Evolutionary conservation across 768 basidiomycete species (phyloP), one percentile per base, ranked within the genome.

Genomic region (Tylopilus sp.): DNA sequence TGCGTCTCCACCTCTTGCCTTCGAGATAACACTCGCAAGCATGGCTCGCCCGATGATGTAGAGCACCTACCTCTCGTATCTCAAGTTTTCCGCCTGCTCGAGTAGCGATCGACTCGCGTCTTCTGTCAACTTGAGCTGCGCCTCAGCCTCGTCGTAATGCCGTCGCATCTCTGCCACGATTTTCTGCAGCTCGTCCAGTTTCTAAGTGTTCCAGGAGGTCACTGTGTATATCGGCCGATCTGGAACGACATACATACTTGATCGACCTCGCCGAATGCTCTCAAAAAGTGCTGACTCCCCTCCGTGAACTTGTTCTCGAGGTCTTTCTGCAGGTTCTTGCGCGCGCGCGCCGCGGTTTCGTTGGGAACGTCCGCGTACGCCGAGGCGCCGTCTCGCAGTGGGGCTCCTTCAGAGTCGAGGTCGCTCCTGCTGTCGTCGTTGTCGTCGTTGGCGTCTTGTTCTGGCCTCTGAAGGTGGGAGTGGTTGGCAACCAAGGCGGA

Each of bases 191-290:
- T 84, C 82, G 59, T 84, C 81, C 33, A 99, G 74, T 83, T 89
- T 95, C 96, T 99, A 61, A n/a, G 13, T 34, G 0, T 11, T 38
- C 30, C 14, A n/a, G 4, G 29, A 7, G 3, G 17, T 11, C 7
- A 30, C n/a, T n/a, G 48, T 44, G 45, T 38, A 44, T 31, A 30
- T 24, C 14, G 16, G 7, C 46, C 38, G 38, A 25, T 48, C n/a
- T 54, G 42, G 43, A 38, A 45, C 31, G 24, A 40, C 24, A n/a
- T 37, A 56, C 90, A 59, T 67, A 96, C 96, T 73, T 90, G 79
- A 73, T 98, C 90, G 30, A 98, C 92, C 59, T 93, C 86, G 21
- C 84, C 84, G 56, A 98, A 87, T 0, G 89, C 92, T 25, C 80
- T 78, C 51, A 98, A 67, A 67, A 99, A 97, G 57, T 83, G 81